Conservation (phyloP, 306 rosid species). For the Citrullus mucosospermus region DNA sequence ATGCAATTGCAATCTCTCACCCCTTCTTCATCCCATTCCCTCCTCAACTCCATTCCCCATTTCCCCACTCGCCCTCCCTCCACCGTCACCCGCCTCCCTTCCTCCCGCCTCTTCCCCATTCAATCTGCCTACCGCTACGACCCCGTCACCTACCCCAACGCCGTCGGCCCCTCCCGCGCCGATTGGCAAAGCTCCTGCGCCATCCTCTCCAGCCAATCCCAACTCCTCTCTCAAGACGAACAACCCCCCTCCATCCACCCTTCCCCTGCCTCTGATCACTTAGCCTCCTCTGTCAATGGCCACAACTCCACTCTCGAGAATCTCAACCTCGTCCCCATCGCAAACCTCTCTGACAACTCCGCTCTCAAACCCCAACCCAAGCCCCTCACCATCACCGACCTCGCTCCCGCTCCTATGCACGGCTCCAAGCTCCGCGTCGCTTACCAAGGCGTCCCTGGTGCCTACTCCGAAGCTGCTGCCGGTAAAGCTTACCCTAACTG, state of each 20-base stretch:
- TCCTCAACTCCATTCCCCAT: slow-evolving; percentile 4
- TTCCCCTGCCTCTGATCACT: slow-evolving; percentile 4
- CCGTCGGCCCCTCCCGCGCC: slow-evolving; percentile 41
- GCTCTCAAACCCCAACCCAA: slow-evolving; percentile 23
- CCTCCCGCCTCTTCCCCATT: slow-evolving; percentile 8
- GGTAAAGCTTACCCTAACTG: slow-evolving; percentile 87
- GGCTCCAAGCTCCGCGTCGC: slow-evolving; percentile 82
- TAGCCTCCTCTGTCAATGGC: slow-evolving; percentile 56
- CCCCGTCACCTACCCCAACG: slow-evolving; percentile 28
- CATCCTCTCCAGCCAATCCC: slow-evolving; percentile 45
- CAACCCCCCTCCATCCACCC: not conserved
- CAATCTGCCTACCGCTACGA: slow-evolving; percentile 39
- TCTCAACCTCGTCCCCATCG: slow-evolving; percentile 51
- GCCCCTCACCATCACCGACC: slow-evolving; percentile 74
- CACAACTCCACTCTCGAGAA: slow-evolving; percentile 37
- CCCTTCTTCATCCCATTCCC: slow-evolving; percentile 18
- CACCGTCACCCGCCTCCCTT: not conserved
- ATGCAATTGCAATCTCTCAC: slow-evolving; percentile 72
- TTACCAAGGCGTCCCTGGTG: slow-evolving; percentile 95
- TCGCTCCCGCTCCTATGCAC: slow-evolving; percentile 95
- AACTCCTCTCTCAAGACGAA: slow-evolving; percentile 38
- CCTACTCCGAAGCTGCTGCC: slow-evolving; percentile 96
- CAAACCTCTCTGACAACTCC: not conserved
- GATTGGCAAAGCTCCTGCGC: slow-evolving; percentile 96
- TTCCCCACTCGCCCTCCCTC: not conserved